Evolutionary conservation across 345 rosid genomes (phyloP).

Genomic region (Citrus mangshanensis): DNA sequence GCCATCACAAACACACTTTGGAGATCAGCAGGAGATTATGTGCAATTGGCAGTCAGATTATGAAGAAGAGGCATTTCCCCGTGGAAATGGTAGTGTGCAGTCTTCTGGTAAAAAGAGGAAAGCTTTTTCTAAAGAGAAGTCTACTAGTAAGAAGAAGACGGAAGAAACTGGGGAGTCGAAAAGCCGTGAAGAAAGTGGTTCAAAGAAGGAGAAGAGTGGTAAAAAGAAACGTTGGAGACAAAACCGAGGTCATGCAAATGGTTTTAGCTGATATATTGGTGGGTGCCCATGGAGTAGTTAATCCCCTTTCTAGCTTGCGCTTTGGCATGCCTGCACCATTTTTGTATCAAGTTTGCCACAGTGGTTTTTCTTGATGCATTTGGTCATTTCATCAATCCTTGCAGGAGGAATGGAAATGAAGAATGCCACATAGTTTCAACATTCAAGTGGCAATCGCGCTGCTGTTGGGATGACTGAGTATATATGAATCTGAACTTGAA

Average conservation of each 20-base stretch:
- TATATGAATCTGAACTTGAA: neutral
- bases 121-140: slow-evolving; percentile 40
- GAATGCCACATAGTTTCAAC: neutral
- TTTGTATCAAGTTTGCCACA: neutral
- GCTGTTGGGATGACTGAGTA: neutral
- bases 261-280: slow-evolving; percentile 12
- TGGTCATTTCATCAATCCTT: neutral
- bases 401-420: neutral
- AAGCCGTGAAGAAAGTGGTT: slow-evolving; percentile 23
- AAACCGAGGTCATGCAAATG: slow-evolving; percentile 11
- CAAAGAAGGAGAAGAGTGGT: slow-evolving; percentile 18
- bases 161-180: slow-evolving; percentile 26
- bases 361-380: neutral
- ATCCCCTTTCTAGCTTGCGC: neutral
- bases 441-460: too few relatives aligned
- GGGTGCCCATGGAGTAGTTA: slow-evolving; percentile 11
- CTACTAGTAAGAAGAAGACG: slow-evolving; percentile 32
- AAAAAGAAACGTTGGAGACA: slow-evolving; percentile 30
- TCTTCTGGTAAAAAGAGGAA: slow-evolving; percentile 57
- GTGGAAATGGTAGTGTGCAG: slow-evolving; percentile 46
- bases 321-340: neutral
- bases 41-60: slow-evolving; percentile 72
- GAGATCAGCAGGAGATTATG: slow-evolving; percentile 43
- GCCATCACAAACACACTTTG: slow-evolving; percentile 36
- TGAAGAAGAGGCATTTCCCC: slow-evolving; percentile 66